Conservation (phyloP, 1,139 yeast species). For the Candida freyschussii region DNA sequence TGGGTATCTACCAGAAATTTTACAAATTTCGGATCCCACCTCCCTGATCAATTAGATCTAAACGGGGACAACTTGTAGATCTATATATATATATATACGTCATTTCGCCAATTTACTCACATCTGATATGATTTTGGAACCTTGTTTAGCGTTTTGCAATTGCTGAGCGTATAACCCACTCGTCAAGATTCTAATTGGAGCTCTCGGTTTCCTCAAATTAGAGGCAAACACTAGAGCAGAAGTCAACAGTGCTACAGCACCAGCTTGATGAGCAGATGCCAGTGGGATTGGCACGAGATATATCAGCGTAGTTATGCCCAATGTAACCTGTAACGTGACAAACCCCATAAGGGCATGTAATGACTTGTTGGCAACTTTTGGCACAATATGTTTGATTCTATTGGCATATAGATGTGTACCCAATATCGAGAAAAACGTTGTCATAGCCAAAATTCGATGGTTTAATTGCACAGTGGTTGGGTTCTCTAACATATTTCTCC, state of each 20-base stretch:
- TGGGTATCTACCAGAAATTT: too few relatives aligned
- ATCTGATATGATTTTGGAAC: conserved; percentile 31
- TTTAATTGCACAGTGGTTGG: conserved; percentile 94
- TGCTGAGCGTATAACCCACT: conserved; percentile 29
- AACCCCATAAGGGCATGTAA: conserved; percentile 74
- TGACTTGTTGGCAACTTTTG: conserved; percentile 52
- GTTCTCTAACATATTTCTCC: conserved; percentile 93
- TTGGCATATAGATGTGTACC: conserved; percentile 62
- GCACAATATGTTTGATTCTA: conserved; percentile 55
- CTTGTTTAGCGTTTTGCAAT: conserved; percentile 21
- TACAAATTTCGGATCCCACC: too few relatives aligned
- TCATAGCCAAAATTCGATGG: conserved; percentile 80
- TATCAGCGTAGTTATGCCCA: conserved; percentile 81
- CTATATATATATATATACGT: conserved; percentile 3
- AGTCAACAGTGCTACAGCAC: conserved; percentile 87
- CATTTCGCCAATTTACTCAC: conserved; percentile 32
- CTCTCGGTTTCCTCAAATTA: conserved; percentile 67
- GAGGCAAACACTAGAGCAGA: conserved; percentile 67
- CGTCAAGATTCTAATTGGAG: conserved; percentile 32
- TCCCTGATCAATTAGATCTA: too few relatives aligned
- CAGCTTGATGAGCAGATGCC: conserved; percentile 97
- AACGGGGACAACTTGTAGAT: too few relatives aligned
- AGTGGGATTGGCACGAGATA: conserved; percentile 89
- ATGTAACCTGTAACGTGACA: conserved; percentile 72
- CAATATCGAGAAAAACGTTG: conserved; percentile 70